Evolutionary conservation across 139 green algal species (phyloP).

Genomic region (Picochlorum sp.): DNA sequence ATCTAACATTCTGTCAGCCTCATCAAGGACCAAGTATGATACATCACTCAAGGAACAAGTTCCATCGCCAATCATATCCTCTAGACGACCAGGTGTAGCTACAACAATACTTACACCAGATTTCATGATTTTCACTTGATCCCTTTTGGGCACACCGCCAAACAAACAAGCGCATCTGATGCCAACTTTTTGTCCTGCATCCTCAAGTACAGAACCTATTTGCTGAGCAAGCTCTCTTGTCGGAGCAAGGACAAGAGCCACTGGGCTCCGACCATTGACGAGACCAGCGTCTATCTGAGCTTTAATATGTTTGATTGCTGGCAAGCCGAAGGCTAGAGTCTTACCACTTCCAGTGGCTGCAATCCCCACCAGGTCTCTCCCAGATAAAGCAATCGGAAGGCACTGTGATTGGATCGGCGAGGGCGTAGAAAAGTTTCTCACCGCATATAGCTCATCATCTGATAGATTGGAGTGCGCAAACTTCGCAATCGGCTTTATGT

Average conservation of each 20-base stretch:
- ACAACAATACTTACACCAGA: conserved; percentile 57
- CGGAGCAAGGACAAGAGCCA: conserved; percentile 72
- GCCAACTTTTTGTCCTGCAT: conserved; percentile 38
- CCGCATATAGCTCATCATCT: conserved; percentile 53
- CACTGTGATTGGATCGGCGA: conserved; percentile 78
- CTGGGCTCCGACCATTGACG: conserved; percentile 38
- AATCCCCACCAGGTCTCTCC: conserved; percentile 79
- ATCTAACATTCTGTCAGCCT: conserved; percentile 93
- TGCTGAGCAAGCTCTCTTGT: conserved; percentile 88
- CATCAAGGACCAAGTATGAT: conserved; percentile 82
- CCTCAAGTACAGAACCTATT: conserved; percentile 66
- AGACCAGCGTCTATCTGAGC: conserved; percentile 35
- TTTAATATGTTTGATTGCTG: conserved; percentile 65
- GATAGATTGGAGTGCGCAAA: conserved; percentile 60
- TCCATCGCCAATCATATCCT: conserved; percentile 81
- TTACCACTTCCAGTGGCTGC: conserved; percentile 76
- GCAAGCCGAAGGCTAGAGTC: conserved; percentile 79
- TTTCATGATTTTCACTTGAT: conserved; percentile 38
- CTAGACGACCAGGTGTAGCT: conserved; percentile 80
- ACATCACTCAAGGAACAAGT: conserved; percentile 46
- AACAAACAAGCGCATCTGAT: conserved; percentile 67
- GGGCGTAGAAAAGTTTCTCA: conserved; percentile 48
- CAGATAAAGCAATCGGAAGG: conserved; percentile 72
- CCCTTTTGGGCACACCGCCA: conserved; percentile 79
- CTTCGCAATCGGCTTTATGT: conserved; percentile 38